These are phyloP conservation scores for Aristolochia fimbriata DNA, from an alignment of 164 flowering plant species.

Conservation along the genomic window DNA sequence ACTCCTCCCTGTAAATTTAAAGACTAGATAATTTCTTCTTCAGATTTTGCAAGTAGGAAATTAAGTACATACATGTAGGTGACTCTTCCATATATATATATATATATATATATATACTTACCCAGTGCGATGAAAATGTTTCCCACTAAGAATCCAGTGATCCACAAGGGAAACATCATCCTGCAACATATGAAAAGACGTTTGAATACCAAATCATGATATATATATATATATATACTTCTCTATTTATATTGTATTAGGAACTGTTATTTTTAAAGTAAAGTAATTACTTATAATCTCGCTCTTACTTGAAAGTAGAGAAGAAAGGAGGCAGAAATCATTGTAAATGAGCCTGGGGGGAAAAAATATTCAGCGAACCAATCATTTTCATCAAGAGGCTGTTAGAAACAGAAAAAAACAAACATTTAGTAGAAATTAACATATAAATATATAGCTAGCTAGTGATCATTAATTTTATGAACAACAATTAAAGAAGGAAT, in stretches of 20 bases:
- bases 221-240: too few species aligned
- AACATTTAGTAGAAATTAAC: not conserved
- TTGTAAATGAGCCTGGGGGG: slow-evolving; percentile 12
- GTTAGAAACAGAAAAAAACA: not conserved
- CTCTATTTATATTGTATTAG: slow-evolving; percentile 16
- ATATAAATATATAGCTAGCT: too few species aligned
- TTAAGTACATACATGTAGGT: too few species aligned
- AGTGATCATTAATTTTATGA: too few species aligned
- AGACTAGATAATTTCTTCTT: too few species aligned
- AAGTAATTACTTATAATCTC: too few species aligned
- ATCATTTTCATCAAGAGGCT: slow-evolving; percentile 13
- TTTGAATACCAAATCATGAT: slow-evolving; percentile 4
- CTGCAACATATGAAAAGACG: slow-evolving; percentile 12
- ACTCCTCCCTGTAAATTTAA: slow-evolving; percentile 17
- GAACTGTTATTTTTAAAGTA: too few species aligned
- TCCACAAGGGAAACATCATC: slow-evolving; percentile 15
- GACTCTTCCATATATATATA: too few species aligned
- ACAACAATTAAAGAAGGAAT: too few species aligned
- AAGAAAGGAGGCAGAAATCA: slow-evolving; percentile 14
- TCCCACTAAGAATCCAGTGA: slow-evolving; percentile 20
- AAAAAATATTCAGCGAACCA: slow-evolving; percentile 12
- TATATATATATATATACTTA: not conserved
- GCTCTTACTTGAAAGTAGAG: slow-evolving; percentile 19
- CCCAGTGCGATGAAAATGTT: slow-evolving; percentile 6
- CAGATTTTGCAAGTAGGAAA: too few species aligned